Percentiles rank a stretch among this genome's conserved stretches.
These are phyloP conservation scores for Tripidium arundinaceum DNA, from an alignment of 202 grass and related monocot genomes.

Conservation along the genomic window DNA sequence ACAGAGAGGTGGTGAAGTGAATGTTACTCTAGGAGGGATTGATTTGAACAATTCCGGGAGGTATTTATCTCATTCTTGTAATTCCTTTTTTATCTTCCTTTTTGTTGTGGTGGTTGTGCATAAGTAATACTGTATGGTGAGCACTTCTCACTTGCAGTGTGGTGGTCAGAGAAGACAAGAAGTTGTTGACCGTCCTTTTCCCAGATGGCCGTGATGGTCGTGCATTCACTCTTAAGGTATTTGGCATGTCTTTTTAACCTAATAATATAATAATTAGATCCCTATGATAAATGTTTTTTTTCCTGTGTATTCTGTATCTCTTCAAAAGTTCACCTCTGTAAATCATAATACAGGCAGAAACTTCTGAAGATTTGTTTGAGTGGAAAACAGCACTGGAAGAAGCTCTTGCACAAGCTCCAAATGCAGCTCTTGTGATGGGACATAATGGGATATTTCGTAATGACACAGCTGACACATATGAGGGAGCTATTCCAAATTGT, in stretches of 20 bases:
- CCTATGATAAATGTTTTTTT: background rate
- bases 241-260: background rate
- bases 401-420: conserved; percentile 97
- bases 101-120: conserved; percentile 6
- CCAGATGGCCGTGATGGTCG: conserved; percentile 99
- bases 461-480: conserved; percentile 77
- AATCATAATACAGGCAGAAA: conserved; percentile 62
- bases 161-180: conserved; percentile 99
- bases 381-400: conserved; percentile 98
- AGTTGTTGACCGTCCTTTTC: conserved; percentile 92
- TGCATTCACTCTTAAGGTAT: conserved; percentile 96
- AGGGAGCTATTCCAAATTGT: conserved; percentile 79
- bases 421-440: conserved; percentile 99
- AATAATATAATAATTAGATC: conserved; percentile 17
- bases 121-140: conserved; percentile 25
- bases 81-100: conserved; percentile 11
- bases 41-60: conserved; percentile 99
- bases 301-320: background rate
- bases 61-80: conserved; percentile 47
- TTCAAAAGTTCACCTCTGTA: conserved; percentile 5
- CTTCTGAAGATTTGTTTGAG: conserved; percentile 95
- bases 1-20: conserved; percentile 93
- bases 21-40: conserved; percentile 94
- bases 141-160: conserved; percentile 56
- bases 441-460: conserved; percentile 99